Base-by-base conservation (phyloP, 73 alveolate genomes). In the Tetrahymena thermophila region DNA sequence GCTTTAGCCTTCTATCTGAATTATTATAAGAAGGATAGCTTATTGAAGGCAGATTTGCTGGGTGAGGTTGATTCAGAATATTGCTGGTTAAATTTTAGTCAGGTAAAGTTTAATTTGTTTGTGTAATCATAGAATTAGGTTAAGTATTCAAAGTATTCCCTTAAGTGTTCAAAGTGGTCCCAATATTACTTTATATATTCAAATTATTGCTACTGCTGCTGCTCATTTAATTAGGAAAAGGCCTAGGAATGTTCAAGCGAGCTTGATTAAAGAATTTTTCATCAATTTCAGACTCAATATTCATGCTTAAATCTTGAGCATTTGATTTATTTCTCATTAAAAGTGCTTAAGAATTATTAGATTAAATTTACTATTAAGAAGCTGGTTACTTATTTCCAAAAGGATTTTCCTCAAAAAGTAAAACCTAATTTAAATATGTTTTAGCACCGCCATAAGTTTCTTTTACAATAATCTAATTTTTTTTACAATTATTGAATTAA, bases 361-460 rank as follows among this genome's bases (percentile, higher is more conserved):
- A 71, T 28, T 50, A 50, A 50, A 10, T 50, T 25, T 71, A 21
- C 23, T 71, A n/a, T 21, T 71, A 25, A 4, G 8, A 25, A 28
- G 37, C 40, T 71, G 89, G 89, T n/a, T 71, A 71, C 31, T 71
- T 71, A 71, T 71, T 71, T 25, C 89, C 89, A 71, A 71, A 71
- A 13, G 96, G 95, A 56, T 37, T 71, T 83, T 96, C 97, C 34
- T 96, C 98, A 50, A 96, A 89, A 19, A 96, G 93, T 40, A 37
- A 93, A 14, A 96, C 84, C 84, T 96, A 83, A 58, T 96, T 96
- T 38, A 96, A 93, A 96, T 96, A 96, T 34, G 97, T 95, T 43
- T 95, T 96, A 35, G 97, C 84, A 17, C 96, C 98, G 17, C 98
- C 98, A 83, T 85, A 96, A 25, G 98, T 96, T 57, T 96, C 98